phyloP scores from a whole-genome alignment of 1,284 basidiomycete genomes.

The Lentinus polychrous region DNA sequence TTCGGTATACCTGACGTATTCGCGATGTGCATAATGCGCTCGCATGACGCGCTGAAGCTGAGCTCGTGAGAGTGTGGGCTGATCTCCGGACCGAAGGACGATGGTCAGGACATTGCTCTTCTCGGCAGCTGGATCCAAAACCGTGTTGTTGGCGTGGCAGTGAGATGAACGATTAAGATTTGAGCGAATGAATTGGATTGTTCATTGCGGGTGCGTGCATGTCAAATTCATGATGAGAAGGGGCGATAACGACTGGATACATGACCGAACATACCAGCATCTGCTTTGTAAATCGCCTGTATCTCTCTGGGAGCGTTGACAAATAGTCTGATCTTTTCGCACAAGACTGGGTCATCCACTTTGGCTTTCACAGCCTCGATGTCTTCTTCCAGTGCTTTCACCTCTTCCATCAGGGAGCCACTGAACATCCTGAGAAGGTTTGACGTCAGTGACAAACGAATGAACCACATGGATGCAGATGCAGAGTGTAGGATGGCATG shows the following conservation, averaged over 20 bases:
- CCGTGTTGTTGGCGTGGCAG: background rate
- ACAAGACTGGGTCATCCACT: constrained; percentile 82
- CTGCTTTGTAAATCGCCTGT: constrained; percentile 74
- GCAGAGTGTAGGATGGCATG: background rate
- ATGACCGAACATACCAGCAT: constrained; percentile 54
- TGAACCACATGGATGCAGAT: background rate
- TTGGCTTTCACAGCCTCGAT: constrained; percentile 84
- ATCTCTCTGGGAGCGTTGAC: constrained; percentile 85
- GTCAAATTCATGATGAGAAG: background rate
- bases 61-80: constrained; percentile 64
- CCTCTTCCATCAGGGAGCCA: constrained; percentile 85
- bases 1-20: constrained; percentile 62
- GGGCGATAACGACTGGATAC: background rate
- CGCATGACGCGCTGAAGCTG: constrained; percentile 76
- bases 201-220: background rate
- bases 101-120: constrained; percentile 76
- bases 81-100: constrained; percentile 77
- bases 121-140: constrained; percentile 47
- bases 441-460: background rate
- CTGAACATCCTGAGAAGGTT: constrained; percentile 78
- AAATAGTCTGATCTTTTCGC: constrained; percentile 83
- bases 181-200: background rate
- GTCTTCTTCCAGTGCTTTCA: constrained; percentile 77
- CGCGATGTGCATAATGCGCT: constrained; percentile 70
- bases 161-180: too few relatives aligned